phyloP scores from a whole-genome alignment of 768 basidiomycete species.

The Holtermannia corniformis region DNA sequence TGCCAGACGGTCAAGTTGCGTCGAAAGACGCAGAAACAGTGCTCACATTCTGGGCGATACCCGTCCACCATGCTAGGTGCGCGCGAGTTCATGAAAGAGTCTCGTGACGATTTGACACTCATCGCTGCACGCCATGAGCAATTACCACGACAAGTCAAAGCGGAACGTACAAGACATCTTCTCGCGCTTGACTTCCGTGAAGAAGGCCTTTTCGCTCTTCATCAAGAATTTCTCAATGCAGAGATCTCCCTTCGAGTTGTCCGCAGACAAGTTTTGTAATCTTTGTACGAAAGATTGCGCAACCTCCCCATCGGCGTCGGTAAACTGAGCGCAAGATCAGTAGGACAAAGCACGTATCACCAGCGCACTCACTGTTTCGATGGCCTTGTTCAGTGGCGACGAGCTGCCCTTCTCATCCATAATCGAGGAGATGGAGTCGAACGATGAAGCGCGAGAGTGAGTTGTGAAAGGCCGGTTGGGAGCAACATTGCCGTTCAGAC shows the following conservation, averaged over 20 bases:
- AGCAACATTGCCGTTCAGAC: slow-evolving; percentile 38
- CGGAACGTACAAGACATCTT: slow-evolving; percentile 55
- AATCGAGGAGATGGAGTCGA: slow-evolving; percentile 85
- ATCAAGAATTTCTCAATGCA: slow-evolving; percentile 84
- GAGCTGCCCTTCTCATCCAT: slow-evolving; percentile 79
- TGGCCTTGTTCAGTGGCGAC: slow-evolving; percentile 84
- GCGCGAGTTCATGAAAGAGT: slow-evolving; percentile 37
- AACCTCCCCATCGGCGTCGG: slow-evolving; percentile 85
- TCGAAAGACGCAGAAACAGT: neutral
- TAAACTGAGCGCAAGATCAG: slow-evolving; percentile 53
- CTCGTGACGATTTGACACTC: slow-evolving; percentile 34
- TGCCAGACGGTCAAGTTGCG: slow-evolving; percentile 9
- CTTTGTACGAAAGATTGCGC: slow-evolving; percentile 81
- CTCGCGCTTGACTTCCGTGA: slow-evolving; percentile 78
- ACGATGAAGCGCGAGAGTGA: slow-evolving; percentile 70
- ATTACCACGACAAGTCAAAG: neutral
- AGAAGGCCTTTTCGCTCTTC: slow-evolving; percentile 90
- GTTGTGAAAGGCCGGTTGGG: slow-evolving; percentile 67
- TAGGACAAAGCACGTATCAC: slow-evolving; percentile 1
- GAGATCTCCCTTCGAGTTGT: slow-evolving; percentile 81
- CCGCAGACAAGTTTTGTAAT: slow-evolving; percentile 62
- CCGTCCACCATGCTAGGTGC: slow-evolving; percentile 39
- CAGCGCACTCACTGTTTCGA: slow-evolving; percentile 57
- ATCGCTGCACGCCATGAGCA: slow-evolving; percentile 12
- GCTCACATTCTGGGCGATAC: slow-evolving; percentile 63